phyloP scores from a whole-genome alignment of 768 basidiomycete species.

The Psilocybe subaeruginosa region DNA sequence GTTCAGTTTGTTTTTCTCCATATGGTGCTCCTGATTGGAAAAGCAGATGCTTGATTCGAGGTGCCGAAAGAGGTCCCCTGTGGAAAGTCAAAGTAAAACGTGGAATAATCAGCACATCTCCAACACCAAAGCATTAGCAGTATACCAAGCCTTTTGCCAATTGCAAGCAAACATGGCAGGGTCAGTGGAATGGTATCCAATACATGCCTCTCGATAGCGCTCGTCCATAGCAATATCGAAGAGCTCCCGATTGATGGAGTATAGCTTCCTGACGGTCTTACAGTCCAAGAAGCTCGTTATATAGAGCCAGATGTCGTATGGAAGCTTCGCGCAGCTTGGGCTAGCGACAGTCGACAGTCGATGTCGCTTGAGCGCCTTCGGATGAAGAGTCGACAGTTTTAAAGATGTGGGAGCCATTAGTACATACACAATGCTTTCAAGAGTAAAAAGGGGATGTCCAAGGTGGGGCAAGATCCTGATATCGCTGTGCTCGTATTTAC shows the following conservation, averaged over 20 bases:
- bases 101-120: neutral
- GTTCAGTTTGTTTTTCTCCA: neutral
- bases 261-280: neutral
- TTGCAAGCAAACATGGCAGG: neutral
- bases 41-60: neutral
- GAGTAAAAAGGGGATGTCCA: too few relatives aligned
- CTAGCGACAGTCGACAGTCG: too few relatives aligned
- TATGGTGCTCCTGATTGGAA: neutral
- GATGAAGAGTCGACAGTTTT: too few relatives aligned
- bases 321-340: neutral
- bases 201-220: neutral
- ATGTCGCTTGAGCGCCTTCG: too few relatives aligned
- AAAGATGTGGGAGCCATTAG: too few relatives aligned
- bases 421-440: too few relatives aligned
- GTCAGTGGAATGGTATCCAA: neutral
- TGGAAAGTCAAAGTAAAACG: neutral
- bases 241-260: neutral
- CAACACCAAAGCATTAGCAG: neutral
- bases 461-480: too few relatives aligned
- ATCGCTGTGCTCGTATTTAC: too few relatives aligned
- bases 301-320: conserved; percentile 8
- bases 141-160: neutral
- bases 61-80: neutral
- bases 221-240: conserved; percentile 9
- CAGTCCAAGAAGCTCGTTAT: conserved; percentile 5